Conservation (phyloP, 2,329 filamentous ascomycete species). For the Colletotrichum ledebouriae region DNA sequence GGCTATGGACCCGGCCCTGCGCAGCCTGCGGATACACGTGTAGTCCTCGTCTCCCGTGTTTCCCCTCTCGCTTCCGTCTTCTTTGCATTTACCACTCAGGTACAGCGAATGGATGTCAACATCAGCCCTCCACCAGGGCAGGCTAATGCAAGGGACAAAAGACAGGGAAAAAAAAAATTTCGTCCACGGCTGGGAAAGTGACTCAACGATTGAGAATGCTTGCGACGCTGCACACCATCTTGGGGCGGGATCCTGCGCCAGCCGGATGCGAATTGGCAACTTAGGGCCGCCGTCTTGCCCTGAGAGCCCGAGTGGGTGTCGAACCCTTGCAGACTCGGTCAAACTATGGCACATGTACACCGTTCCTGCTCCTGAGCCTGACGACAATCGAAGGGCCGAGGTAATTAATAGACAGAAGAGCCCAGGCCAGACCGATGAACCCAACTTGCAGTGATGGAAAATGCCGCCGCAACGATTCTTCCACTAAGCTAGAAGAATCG, state of each 20-base stretch:
- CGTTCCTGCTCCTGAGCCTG: slow-evolving; percentile 4
- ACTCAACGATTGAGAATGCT: slow-evolving; percentile 18
- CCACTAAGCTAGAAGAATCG: not conserved
- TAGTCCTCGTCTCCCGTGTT: slow-evolving; percentile 23
- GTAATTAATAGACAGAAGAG: not conserved
- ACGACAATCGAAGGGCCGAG: not conserved
- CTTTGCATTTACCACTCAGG: slow-evolving; percentile 20
- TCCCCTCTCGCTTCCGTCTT: slow-evolving; percentile 33
- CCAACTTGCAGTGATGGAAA: not conserved
- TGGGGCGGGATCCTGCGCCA: slow-evolving; percentile 7
- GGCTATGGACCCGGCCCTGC: slow-evolving; percentile 4
- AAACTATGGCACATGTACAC: not conserved
- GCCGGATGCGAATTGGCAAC: slow-evolving; percentile 14
- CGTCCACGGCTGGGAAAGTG: not conserved
- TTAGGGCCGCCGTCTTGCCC: slow-evolving; percentile 4
- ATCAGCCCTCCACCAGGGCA: slow-evolving; percentile 32
- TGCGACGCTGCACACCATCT: slow-evolving; percentile 35
- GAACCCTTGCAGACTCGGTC: slow-evolving; percentile 16
- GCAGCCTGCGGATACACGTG: slow-evolving; percentile 21
- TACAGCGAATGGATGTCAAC: slow-evolving; percentile 27
- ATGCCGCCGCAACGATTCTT: not conserved
- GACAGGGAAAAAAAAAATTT: slow-evolving; percentile 23
- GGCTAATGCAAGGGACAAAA: slow-evolving; percentile 41
- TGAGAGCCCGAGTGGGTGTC: slow-evolving; percentile 4
- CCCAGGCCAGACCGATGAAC: not conserved